These are phyloP conservation scores for Triticum turgidum DNA, from an alignment of 176 grass and related monocot species.

Conservation along the genomic window DNA sequence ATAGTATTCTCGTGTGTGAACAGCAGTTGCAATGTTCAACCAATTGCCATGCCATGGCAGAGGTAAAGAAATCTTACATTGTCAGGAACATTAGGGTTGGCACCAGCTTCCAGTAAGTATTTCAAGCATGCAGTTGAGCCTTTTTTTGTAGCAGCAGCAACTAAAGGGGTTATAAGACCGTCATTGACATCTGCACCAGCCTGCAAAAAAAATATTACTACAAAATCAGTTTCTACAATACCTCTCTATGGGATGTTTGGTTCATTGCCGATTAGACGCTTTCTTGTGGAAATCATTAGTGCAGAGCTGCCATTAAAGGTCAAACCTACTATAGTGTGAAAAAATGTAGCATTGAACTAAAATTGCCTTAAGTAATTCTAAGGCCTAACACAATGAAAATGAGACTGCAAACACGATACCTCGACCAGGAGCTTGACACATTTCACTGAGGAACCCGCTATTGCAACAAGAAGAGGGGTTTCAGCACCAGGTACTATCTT, in stretches of 20 bases:
- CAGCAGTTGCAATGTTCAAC: background rate
- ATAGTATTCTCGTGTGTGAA: background rate
- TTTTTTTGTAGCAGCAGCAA: background rate
- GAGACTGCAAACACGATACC: conserved; percentile 6
- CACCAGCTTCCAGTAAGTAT: conserved; percentile 14
- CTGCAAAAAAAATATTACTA: background rate
- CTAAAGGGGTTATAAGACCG: conserved; percentile 10
- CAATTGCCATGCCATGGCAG: background rate
- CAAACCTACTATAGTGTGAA: background rate
- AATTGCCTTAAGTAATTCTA: background rate
- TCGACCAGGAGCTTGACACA: conserved; percentile 36
- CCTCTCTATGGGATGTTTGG: too few species aligned
- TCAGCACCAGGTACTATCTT: conserved; percentile 8
- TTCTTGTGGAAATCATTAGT: too few species aligned
- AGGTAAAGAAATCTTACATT: conserved; percentile 7
- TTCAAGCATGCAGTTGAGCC: conserved; percentile 19
- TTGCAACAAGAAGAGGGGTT: conserved; percentile 15
- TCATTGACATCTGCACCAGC: conserved; percentile 35
- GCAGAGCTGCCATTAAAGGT: too few species aligned
- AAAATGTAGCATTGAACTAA: background rate
- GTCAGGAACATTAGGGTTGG: background rate
- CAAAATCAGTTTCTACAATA: background rate
- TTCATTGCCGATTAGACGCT: too few species aligned
- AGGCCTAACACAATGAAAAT: background rate
- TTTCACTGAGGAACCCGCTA: conserved; percentile 27